Evolutionary conservation across 2,329 filamentous ascomycete genomes (phyloP).

Genomic region (Pseudogymnoascus sp.): DNA sequence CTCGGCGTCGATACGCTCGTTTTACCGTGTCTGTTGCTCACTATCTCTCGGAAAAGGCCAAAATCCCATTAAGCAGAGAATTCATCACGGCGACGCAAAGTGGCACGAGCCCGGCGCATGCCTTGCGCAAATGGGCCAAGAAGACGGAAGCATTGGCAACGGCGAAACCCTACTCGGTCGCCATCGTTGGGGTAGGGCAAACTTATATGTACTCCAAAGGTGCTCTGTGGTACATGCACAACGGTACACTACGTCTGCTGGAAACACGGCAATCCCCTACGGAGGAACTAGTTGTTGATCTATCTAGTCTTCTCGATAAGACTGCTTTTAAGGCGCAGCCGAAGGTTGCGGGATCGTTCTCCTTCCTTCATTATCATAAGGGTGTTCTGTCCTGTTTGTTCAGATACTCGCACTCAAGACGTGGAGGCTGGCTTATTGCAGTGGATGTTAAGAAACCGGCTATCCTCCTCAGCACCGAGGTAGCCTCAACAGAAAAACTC

Average conservation of each 20-base stretch:
- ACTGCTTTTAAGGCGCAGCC: slow-evolving; percentile 16
- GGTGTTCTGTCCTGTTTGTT: slow-evolving; percentile 50
- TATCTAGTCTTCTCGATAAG: slow-evolving; percentile 33
- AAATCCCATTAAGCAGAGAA: slow-evolving; percentile 23
- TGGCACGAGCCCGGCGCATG: slow-evolving; percentile 36
- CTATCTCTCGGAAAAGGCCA: slow-evolving; percentile 11
- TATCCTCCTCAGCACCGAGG: slow-evolving; percentile 33
- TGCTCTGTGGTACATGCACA: slow-evolving; percentile 53
- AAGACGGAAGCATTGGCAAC: slow-evolving; percentile 50
- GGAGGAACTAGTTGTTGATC: slow-evolving; percentile 47
- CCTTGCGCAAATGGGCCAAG: slow-evolving; percentile 52
- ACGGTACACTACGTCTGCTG: slow-evolving; percentile 46
- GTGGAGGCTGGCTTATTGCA: slow-evolving; percentile 44
- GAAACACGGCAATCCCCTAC: slow-evolving; percentile 42
- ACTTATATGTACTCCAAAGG: slow-evolving; percentile 56
- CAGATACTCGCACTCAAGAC: slow-evolving; percentile 31
- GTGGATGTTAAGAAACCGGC: slow-evolving; percentile 34
- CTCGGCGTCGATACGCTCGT: slow-evolving; percentile 6
- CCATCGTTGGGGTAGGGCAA: slow-evolving; percentile 49
- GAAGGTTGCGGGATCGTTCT: slow-evolving; percentile 36
- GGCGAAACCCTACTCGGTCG: slow-evolving; percentile 53
- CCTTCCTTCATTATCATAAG: slow-evolving; percentile 47
- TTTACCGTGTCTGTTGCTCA: slow-evolving; percentile 12
- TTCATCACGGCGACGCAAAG: slow-evolving; percentile 16
- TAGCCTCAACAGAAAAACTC: slow-evolving; percentile 44